phyloP scores from a whole-genome alignment of 768 basidiomycete species.

The Serendipita sp. region DNA sequence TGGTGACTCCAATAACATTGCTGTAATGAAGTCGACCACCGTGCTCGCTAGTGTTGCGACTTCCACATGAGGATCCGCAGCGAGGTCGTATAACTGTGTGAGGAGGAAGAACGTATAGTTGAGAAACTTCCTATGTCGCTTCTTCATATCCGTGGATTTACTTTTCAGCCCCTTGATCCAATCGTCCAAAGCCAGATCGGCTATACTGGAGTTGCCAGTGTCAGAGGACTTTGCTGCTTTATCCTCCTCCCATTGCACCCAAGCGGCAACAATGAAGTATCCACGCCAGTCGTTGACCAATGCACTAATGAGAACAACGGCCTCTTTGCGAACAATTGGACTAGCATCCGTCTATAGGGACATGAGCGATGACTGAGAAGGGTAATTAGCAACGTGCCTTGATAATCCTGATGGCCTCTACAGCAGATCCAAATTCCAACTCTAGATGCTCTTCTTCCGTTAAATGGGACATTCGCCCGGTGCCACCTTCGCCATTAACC shows the following conservation, averaged over 20 bases:
- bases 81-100: slow-evolving; percentile 72
- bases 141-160: slow-evolving; percentile 42
- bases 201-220: slow-evolving; percentile 36
- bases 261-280: slow-evolving; percentile 89
- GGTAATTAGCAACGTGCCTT: slow-evolving; percentile 3
- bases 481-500: slow-evolving; percentile 68
- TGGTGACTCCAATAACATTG: slow-evolving; percentile 75
- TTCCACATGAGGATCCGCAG: slow-evolving; percentile 84
- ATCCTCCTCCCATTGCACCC: slow-evolving; percentile 93
- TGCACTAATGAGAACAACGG: slow-evolving; percentile 79
- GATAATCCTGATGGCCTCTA: slow-evolving; percentile 6
- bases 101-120: slow-evolving; percentile 94
- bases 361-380: slow-evolving; percentile 30
- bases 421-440: slow-evolving; percentile 11
- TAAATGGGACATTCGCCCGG: slow-evolving; percentile 58
- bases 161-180: slow-evolving; percentile 63
- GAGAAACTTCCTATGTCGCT: slow-evolving; percentile 67
- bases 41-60: slow-evolving; percentile 84
- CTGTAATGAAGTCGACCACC: slow-evolving; percentile 83
- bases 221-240: not conserved
- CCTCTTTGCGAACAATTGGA: slow-evolving; percentile 91
- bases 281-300: slow-evolving; percentile 94
- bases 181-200: slow-evolving; percentile 52
- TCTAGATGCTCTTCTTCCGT: slow-evolving; percentile 68
- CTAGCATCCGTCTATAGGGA: slow-evolving; percentile 79